Evolutionary conservation across 495 filamentous ascomycete species (phyloP), one percentile per base, ranked within the genome.

Genomic region (Evernia prunastri): DNA sequence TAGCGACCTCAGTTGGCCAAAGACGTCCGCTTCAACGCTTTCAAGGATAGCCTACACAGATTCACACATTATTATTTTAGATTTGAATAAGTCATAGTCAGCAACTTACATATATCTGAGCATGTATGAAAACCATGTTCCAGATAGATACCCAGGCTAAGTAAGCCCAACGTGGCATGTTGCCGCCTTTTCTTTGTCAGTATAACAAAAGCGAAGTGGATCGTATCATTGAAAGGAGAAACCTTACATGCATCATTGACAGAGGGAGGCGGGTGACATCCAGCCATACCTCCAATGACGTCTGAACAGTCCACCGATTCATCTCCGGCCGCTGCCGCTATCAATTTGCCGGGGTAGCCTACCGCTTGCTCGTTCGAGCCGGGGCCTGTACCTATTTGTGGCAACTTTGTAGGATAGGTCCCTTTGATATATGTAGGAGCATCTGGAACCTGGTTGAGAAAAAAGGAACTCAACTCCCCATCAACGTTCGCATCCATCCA

Each of bases 401-500:
- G 58, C 58, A 60, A 15, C n/a, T 37, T 43, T 25, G 58, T 60
- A 17, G 58, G 58, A 43, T 60, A 60, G 37, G 58, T 37, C 25
- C 58, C 58, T 60, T 42, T 37, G 42, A 43, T 60, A 18, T 43
- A 37, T 5, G 58, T 60, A 18, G 58, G 58, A 37, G 58, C 29
- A n/a, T 42, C 31, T 42, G 37, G 42, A 27, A 40, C 29, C 36
- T 40, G n/a, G 42, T 60, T 23, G n/a, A 60, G 33, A 7, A 43
- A 37, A n/a, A 37, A 37, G 23, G 58, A 29, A 37, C 25, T 60
- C 36, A 60, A 43, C 27, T 60, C 58, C 33, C 42, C 58, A 27
- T 60, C 58, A 3, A 60, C 58, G 37, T 60, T 60, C 4, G 58
- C 58, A 23, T 60, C 58, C 42, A 40, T 3, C 58, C 58, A 60